Evolutionary conservation across 2,329 filamentous ascomycete species (phyloP).

Genomic region (Paraphoma sp.): DNA sequence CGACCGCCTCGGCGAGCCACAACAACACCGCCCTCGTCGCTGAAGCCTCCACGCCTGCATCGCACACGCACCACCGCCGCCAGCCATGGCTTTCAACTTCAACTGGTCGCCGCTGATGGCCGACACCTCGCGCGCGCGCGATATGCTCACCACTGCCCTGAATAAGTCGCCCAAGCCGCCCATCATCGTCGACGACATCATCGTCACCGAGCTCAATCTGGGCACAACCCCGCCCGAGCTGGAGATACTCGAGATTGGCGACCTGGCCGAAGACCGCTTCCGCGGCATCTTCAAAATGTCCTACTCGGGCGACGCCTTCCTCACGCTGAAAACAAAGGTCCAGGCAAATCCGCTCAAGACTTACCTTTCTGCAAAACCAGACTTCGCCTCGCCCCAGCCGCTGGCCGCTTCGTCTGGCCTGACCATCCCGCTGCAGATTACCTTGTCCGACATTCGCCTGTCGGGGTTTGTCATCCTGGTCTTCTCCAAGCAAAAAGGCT

Average conservation of each 20-base stretch:
- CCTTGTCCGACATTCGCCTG: slow-evolving; percentile 90
- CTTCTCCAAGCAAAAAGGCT: slow-evolving; percentile 95
- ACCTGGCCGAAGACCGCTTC: slow-evolving; percentile 95
- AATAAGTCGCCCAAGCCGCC: slow-evolving; percentile 98
- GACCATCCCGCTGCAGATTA: slow-evolving; percentile 97
- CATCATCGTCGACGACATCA: slow-evolving; percentile 98
- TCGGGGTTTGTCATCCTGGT: slow-evolving; percentile 98
- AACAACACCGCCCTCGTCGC: slow-evolving; percentile 18
- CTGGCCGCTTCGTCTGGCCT: slow-evolving; percentile 89
- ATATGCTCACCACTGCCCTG: slow-evolving; percentile 90
- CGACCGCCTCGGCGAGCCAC: slow-evolving; percentile 37
- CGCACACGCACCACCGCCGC: slow-evolving; percentile 4
- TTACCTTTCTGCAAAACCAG: slow-evolving; percentile 87
- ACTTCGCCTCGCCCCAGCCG: slow-evolving; percentile 90
- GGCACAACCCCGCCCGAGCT: slow-evolving; percentile 93
- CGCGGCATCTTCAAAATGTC: slow-evolving; percentile 99
- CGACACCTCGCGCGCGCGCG: slow-evolving; percentile 88
- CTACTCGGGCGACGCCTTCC: slow-evolving; percentile 91
- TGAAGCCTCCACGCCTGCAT: slow-evolving; percentile 25
- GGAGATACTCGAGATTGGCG: slow-evolving; percentile 97
- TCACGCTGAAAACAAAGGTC: slow-evolving; percentile 94
- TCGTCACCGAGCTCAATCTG: slow-evolving; percentile 96
- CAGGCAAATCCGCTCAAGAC: slow-evolving; percentile 98
- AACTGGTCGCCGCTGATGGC: slow-evolving; percentile 99
- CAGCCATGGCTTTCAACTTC: slow-evolving; percentile 98